Evolutionary conservation across 2,329 filamentous ascomycete genomes (phyloP).

Genomic region (Allantophomopsis cytisporea): DNA sequence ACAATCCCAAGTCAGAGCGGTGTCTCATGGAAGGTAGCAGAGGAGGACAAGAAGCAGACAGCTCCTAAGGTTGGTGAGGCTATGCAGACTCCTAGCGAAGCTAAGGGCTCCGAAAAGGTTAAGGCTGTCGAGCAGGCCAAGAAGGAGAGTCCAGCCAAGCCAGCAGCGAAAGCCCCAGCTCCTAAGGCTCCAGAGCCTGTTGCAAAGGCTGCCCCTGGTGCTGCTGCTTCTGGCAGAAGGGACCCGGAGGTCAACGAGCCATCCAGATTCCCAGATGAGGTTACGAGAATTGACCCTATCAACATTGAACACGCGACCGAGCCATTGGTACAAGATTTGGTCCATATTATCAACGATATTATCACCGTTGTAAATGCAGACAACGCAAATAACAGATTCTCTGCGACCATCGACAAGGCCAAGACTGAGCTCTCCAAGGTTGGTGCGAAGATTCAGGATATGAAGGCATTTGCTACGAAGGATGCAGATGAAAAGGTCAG

Average conservation of each 20-base stretch:
- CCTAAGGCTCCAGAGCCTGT: slow-evolving; percentile 13
- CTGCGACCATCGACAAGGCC: slow-evolving; percentile 66
- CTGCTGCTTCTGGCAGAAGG: slow-evolving; percentile 16
- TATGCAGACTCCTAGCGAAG: slow-evolving; percentile 14
- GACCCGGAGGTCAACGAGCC: slow-evolving; percentile 52
- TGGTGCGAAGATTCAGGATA: slow-evolving; percentile 59
- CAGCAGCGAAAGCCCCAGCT: slow-evolving; percentile 1
- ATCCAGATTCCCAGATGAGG: slow-evolving; percentile 46
- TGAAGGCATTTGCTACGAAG: slow-evolving; percentile 59
- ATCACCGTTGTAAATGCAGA: slow-evolving; percentile 89
- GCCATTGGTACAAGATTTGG: slow-evolving; percentile 81
- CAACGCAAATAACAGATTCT: slow-evolving; percentile 63
- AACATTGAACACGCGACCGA: slow-evolving; percentile 65
- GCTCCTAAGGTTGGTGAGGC: slow-evolving; percentile 11
- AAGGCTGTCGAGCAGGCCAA: slow-evolving; percentile 20
- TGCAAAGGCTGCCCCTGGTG: slow-evolving; percentile 3
- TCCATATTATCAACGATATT: slow-evolving; percentile 91
- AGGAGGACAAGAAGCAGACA: slow-evolving; percentile 32
- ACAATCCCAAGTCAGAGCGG: slow-evolving; percentile 79
- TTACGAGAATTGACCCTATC: slow-evolving; percentile 63
- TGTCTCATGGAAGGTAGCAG: slow-evolving; percentile 64
- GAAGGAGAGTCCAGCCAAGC: slow-evolving; percentile 13
- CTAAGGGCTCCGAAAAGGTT: slow-evolving; percentile 13
- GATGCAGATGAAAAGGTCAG: slow-evolving; percentile 55
- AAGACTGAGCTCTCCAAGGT: slow-evolving; percentile 73